phyloP scores from a whole-genome alignment of 2,329 filamentous ascomycete species.

The Trichoderma sp. region DNA sequence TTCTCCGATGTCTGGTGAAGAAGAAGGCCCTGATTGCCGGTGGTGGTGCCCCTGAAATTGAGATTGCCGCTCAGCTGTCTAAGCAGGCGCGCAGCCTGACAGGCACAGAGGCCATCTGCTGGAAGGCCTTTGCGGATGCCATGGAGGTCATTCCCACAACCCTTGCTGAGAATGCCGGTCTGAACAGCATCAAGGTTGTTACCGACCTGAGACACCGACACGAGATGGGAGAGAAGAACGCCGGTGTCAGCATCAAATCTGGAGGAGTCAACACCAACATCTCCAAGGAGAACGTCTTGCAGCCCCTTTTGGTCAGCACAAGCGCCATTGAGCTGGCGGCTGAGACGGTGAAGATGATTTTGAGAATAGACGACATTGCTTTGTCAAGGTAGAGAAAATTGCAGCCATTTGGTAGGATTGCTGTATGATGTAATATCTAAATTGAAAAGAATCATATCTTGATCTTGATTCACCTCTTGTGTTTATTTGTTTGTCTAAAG shows the following conservation, averaged over 20 bases:
- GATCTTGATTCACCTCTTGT: neutral
- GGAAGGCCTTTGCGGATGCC: conserved; percentile 97
- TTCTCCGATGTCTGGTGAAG: conserved; percentile 96
- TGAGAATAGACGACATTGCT: conserved; percentile 68
- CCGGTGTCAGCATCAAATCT: conserved; percentile 96
- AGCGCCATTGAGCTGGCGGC: conserved; percentile 96
- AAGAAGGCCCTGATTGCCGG: conserved; percentile 99
- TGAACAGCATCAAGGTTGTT: conserved; percentile 99
- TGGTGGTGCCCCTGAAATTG: conserved; percentile 94
- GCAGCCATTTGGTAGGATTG: conserved; percentile 31
- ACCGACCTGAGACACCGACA: conserved; percentile 93
- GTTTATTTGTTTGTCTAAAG: neutral
- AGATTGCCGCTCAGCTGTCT: conserved; percentile 85
- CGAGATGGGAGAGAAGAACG: conserved; percentile 92
- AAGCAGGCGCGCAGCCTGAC: conserved; percentile 79
- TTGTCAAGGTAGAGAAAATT: conserved; percentile 55
- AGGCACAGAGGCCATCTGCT: conserved; percentile 96
- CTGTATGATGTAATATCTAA: conserved; percentile 41
- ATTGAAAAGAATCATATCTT: neutral
- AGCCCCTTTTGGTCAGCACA: conserved; percentile 94
- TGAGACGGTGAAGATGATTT: conserved; percentile 96
- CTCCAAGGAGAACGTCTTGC: conserved; percentile 92
- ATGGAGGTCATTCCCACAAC: conserved; percentile 98
- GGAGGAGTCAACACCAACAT: conserved; percentile 97
- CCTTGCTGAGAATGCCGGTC: conserved; percentile 91